phyloP scores from a whole-genome alignment of 2,329 filamentous ascomycete species.

The Curvularia lunata region DNA sequence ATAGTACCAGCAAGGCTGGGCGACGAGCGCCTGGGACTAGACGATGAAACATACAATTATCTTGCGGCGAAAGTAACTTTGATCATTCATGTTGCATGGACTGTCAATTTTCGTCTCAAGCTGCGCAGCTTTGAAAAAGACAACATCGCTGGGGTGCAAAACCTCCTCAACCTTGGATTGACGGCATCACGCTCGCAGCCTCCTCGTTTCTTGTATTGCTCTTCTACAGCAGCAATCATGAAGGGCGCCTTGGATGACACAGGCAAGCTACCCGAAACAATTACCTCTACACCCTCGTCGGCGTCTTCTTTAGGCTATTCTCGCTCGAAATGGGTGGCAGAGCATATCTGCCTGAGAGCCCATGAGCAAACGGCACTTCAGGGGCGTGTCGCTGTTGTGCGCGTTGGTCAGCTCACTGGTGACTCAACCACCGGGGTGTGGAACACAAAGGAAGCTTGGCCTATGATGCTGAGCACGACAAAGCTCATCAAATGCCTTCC shows the following conservation, averaged over 20 bases:
- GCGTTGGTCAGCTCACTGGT: constrained; percentile 53
- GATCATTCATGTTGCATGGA: constrained; percentile 69
- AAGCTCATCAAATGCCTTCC: constrained; percentile 39
- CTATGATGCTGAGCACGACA: constrained; percentile 45
- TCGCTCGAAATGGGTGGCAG: constrained; percentile 63
- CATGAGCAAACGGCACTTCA: constrained; percentile 36
- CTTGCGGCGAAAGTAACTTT: constrained; percentile 55
- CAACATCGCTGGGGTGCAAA: constrained; percentile 58
- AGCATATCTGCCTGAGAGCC: constrained; percentile 58
- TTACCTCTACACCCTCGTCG: constrained; percentile 51
- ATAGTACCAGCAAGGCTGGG: constrained; percentile 59
- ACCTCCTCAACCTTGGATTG: constrained; percentile 57
- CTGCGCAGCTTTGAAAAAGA: constrained; percentile 62
- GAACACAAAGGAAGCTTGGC: constrained; percentile 46
- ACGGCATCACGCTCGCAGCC: constrained; percentile 38
- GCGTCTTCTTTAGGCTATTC: constrained; percentile 62
- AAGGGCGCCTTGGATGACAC: constrained; percentile 22
- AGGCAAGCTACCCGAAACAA: constrained; percentile 49
- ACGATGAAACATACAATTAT: constrained; percentile 47
- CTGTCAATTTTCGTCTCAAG: constrained; percentile 67
- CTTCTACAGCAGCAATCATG: constrained; percentile 57
- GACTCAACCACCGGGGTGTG: constrained; percentile 35
- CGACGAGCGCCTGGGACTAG: constrained; percentile 57
- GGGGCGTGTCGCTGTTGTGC: constrained; percentile 40
- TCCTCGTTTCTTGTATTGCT: constrained; percentile 58